Base-by-base conservation (phyloP, 148 eudicot genomes). In the Fagopyrum homotropicum region DNA sequence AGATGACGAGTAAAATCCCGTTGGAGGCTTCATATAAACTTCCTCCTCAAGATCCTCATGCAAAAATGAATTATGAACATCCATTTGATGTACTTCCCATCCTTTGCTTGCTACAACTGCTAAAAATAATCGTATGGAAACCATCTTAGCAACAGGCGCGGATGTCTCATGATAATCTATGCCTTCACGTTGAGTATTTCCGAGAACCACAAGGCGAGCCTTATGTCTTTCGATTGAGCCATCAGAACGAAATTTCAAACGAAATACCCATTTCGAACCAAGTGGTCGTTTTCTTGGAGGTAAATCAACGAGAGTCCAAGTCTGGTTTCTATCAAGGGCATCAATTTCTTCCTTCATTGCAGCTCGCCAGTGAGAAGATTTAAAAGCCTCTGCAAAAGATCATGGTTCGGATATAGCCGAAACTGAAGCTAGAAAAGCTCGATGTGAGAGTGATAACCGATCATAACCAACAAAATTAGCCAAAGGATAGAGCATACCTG, bases 251-350 rank as follows among this genome's bases (percentile, higher is more conserved):
- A 45, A 47, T 44, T 72, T 72, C 6, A 72, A 2, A 0, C 17
- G 45, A 47, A 15, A 72, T 4, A 45, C 74, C 74, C 74, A 72
- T 52, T 72, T 44, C 19, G 12, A 72, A 0, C 74, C 50, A 72
- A 72, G 10, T 0, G 35, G 19, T 17, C 17, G 45, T 22, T 69
- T 69, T 5, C 45, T n/a, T 26, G 2, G 0, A 40, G 72, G 72
- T 7, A 69, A 40, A 0, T 35, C 45, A 6, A 15, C 9, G 0
- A 69, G 40, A 7, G 45, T 69, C 72, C 72, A 69, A 0, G 72
- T 69, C 11, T 15, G 4, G 30, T 69, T 69, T n/a, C 12, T 1
- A 10, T 22, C 12, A 4, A 69, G 35, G 0, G 40, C 46, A 5
- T 6, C 72, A 69, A 69, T 40, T 44, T 69, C 40, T 0, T 4